Evolutionary conservation across 2,329 filamentous ascomycete genomes (phyloP), one percentile per base, ranked within the genome.

Genomic region (Penicillium capsulatum): DNA sequence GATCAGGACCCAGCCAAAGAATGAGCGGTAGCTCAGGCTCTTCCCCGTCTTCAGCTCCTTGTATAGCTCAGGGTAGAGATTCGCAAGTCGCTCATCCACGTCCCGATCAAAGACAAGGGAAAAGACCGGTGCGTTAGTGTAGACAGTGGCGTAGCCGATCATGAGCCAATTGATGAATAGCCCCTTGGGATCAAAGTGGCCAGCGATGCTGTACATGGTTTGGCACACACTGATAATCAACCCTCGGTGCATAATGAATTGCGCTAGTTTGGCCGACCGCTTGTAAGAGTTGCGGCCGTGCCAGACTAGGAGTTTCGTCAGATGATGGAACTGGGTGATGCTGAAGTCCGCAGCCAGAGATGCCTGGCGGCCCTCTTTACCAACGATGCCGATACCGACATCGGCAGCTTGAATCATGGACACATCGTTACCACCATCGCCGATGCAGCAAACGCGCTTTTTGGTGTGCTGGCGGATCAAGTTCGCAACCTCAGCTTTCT

Each of bases 321-420:
- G 71, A 62, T 98, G 89, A 58, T 83, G 86, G 67, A 98, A 98
- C 57, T 96, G 90, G 44, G 89, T 87, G 54, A 98, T 94, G 43
- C 85, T 92, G 66, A 98, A 98, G 64, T 98, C 92, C 8, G 92
- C 94, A 0, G 94, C 94, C 32, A 98, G 75, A 59, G 85, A 92
- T 24, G 92, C 92, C 70, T 98, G 92, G 15, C 87, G 81, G 22
- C 92, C 92, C 71, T 98, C 92, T 71, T 98, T 98, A 44, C 92
- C 92, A 1, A 97, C 92, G 47, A 98, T 98, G 45, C 92, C 92
- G 17, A 98, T 91, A 45, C 94, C 94, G 0, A 98, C 90, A 58
- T 98, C 92, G 1, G 94, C 92, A 6, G 92, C 91, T 71, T 97
- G 92, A 53, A 98, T 98, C 92, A 98, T 98, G 53, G 84, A 91